Conservation (phyloP, 805 yeast genomes). For the Cyberlindnera xishuangbannaensis region DNA sequence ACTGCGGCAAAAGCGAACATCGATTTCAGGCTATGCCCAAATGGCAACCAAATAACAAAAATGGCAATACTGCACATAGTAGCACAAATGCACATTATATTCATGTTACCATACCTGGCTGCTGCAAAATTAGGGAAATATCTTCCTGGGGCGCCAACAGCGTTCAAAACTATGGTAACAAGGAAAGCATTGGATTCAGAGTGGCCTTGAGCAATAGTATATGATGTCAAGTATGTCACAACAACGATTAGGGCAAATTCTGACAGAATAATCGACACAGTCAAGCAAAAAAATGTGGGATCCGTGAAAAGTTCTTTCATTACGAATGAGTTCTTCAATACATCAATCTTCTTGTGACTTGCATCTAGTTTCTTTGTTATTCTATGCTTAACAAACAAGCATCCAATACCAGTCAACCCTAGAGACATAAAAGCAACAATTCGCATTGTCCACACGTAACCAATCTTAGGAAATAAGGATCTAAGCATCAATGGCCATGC, state of each 20-base stretch:
- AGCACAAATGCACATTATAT: no score
- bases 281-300: constrained; percentile 39
- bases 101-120: constrained; percentile 37
- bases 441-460: constrained; percentile 48
- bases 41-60: constrained; percentile 62
- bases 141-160: constrained; percentile 39
- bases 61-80: constrained; percentile 43
- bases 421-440: constrained; percentile 38
- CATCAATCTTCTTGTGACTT: constrained; percentile 1
- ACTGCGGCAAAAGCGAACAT: constrained; percentile 47
- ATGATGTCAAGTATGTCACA: constrained; percentile 45
- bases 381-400: constrained; percentile 34
- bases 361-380: constrained; percentile 13
- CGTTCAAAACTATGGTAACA: constrained; percentile 39
- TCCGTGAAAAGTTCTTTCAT: constrained; percentile 8
- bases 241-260: constrained; percentile 33
- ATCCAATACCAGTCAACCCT: constrained; percentile 22
- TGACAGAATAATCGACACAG: constrained; percentile 19
- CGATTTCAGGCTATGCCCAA: constrained; percentile 39
- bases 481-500: constrained; percentile 39
- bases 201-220: constrained; percentile 41
- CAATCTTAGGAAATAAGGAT: constrained; percentile 32
- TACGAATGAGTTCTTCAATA: constrained; percentile 8
- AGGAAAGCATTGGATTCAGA: constrained; percentile 34
- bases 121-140: constrained; percentile 36